Percentiles rank a stretch among this genome's conserved stretches.
Evolutionary conservation across 2,329 filamentous ascomycete genomes (phyloP).

Genomic region (Pseudocercospora vitis): DNA sequence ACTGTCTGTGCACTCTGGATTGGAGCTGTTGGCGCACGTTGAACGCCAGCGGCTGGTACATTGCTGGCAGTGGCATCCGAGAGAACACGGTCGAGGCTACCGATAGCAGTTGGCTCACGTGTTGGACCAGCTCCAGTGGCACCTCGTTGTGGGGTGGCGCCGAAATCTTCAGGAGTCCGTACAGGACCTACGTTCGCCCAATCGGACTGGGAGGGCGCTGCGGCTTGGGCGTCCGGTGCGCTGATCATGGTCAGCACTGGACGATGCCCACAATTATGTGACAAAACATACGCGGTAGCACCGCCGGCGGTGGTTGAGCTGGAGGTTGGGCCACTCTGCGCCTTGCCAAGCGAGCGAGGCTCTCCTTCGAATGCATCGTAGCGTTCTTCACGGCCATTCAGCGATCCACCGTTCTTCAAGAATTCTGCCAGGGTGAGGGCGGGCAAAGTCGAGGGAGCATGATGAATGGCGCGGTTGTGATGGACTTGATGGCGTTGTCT

Average conservation of each 20-base stretch:
- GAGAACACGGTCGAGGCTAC: constrained; percentile 13
- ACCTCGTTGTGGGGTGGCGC: background rate
- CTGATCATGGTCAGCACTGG: background rate
- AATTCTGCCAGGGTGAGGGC: constrained; percentile 65
- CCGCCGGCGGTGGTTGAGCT: background rate
- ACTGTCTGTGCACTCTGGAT: constrained; percentile 1
- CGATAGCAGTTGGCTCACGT: constrained; percentile 10
- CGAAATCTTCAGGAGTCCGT: background rate
- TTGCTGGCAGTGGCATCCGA: background rate
- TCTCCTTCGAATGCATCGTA: constrained; percentile 63
- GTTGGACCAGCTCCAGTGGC: constrained; percentile 5
- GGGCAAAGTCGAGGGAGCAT: constrained; percentile 63
- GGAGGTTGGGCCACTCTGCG: constrained; percentile 3
- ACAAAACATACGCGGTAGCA: background rate
- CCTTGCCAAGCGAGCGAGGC: constrained; percentile 45
- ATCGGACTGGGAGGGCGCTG: background rate
- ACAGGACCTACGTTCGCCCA: background rate
- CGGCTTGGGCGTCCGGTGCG: background rate
- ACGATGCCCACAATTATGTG: background rate
- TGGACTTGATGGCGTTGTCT: constrained; percentile 70
- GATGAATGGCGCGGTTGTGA: constrained; percentile 64
- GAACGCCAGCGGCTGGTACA: background rate
- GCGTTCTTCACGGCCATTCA: constrained; percentile 56
- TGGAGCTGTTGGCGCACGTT: constrained; percentile 6
- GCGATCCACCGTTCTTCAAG: constrained; percentile 53